Evolutionary conservation across 495 filamentous ascomycete genomes (phyloP).

Genomic region (Penicillium taxi): DNA sequence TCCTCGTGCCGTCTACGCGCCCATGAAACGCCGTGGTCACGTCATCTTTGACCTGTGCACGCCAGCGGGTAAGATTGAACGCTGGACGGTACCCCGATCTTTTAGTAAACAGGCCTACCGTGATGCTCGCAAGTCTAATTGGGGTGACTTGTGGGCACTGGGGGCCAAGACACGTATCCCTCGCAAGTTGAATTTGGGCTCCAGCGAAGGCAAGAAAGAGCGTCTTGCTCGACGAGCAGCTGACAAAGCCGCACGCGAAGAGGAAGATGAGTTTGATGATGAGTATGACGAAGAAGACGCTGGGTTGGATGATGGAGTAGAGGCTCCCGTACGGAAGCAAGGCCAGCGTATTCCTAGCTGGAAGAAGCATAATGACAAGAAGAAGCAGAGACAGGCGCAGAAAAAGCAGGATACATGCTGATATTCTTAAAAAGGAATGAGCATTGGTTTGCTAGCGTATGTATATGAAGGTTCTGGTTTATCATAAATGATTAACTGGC

Average conservation of each 20-base stretch:
- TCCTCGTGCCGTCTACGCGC: constrained; percentile 68
- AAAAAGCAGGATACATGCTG: constrained; percentile 27
- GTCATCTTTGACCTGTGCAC: constrained; percentile 89
- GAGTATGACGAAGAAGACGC: constrained; percentile 8
- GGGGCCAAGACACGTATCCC: constrained; percentile 77
- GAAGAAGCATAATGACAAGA: constrained; percentile 41
- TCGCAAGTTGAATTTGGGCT: constrained; percentile 54
- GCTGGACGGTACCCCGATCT: constrained; percentile 82
- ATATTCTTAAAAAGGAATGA: constrained; percentile 1
- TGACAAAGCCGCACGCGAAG: constrained; percentile 20
- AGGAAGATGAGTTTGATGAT: constrained; percentile 13
- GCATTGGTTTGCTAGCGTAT: constrained; percentile 13
- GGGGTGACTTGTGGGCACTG: constrained; percentile 95
- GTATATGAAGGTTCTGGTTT: constrained; percentile 3
- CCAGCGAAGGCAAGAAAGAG: constrained; percentile 48
- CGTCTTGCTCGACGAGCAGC: constrained; percentile 31
- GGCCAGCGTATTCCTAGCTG: constrained; percentile 39
- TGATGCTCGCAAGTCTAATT: constrained; percentile 80
- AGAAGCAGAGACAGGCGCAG: constrained; percentile 31
- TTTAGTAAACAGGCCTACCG: constrained; percentile 74
- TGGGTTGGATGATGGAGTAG: constrained; percentile 20
- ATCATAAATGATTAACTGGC: constrained; percentile 5
- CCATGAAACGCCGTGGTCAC: constrained; percentile 80
- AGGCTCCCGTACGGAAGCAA: constrained; percentile 25
- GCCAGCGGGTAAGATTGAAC: constrained; percentile 75